Conservation (phyloP, 106 monocot genomes). For the Dioscorea dumetorum region DNA sequence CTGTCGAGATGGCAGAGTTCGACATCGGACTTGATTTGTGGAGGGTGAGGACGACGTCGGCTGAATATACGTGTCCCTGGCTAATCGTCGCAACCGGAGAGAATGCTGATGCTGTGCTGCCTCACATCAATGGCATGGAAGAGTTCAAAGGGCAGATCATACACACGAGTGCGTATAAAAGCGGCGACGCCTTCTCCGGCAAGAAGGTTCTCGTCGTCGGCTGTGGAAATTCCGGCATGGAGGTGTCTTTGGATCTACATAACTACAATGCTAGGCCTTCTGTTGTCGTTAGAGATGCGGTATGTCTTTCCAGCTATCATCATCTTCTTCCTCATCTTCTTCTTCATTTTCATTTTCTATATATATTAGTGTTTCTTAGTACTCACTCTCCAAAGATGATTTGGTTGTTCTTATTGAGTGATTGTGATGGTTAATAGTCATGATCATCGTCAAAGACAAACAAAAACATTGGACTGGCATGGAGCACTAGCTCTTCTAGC, state of each 20-base stretch:
- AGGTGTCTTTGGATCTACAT: constrained; percentile 69
- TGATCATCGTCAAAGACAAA: neutral
- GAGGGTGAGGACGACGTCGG: constrained; percentile 23
- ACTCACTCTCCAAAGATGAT: neutral
- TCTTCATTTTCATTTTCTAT: neutral
- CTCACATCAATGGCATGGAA: constrained; percentile 45
- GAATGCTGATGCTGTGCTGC: constrained; percentile 76
- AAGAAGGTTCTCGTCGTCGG: constrained; percentile 80
- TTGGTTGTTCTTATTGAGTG: neutral
- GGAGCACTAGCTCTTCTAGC: neutral
- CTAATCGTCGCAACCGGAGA: constrained; percentile 82
- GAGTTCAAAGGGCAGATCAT: constrained; percentile 31
- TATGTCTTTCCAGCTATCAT: constrained; percentile 14
- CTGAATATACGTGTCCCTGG: constrained; percentile 42
- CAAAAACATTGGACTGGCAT: neutral
- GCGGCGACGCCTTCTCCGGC: constrained; percentile 35
- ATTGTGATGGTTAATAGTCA: neutral
- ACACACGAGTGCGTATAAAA: constrained; percentile 49
- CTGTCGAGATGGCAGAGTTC: constrained; percentile 43
- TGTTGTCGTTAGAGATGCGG: constrained; percentile 59
- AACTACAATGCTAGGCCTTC: constrained; percentile 49
- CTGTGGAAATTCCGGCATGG: constrained; percentile 85
- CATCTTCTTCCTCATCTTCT: neutral
- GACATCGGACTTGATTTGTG: constrained; percentile 25
- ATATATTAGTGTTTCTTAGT: neutral